Base-by-base conservation (phyloP, 176 grass and related monocot genomes). In the Cenchrus purpureus region DNA sequence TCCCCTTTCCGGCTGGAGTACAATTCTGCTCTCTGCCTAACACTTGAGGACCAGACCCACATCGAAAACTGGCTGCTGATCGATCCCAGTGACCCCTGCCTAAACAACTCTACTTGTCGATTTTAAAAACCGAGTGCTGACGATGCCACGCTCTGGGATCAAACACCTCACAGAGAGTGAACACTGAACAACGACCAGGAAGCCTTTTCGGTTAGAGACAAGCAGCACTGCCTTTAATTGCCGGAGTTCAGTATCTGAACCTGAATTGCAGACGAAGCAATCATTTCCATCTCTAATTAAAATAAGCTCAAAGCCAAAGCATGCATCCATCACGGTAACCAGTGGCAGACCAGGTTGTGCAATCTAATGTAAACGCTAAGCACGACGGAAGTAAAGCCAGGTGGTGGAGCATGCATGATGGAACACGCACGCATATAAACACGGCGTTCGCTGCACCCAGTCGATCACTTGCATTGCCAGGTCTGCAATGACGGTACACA, bases 381-480 rank as follows among this genome's bases (percentile, higher is more conserved):
- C 58, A 60, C 58, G 45, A 46, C 4, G 45, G 8, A 46, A 6
- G 7, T 1, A 40, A 42, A 4, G 16, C 25, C 25, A 25, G 25
- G 37, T 51, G 82, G 68, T 80, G 82, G 29, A 80, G 82, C 25
- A 25, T 25, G 25, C 46, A 65, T 80, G 84, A 71, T 70, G 8
- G 34, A 72, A 56, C 68, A 85, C 60, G 64, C 71, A 82, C n/a
- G 45, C 45, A 9, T 6, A 25, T 25, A 25, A 25, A 20, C 9
- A 12, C 8, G 45, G 69, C 22, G 40, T 89, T 89, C 76, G 42
- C 79, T 65, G 65, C 83, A 82, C 65, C 56, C 73, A 67, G 73
- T 83, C 37, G 37, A 40, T 40, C 88, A 83, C 49, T 12, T 44
- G 25, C 25, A 25, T 25, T 25, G 88, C 87, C 79, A 79, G 73